Evolutionary conservation across 148 eudicot species (phyloP).

Genomic region (Rhododendron ferrugineum): DNA sequence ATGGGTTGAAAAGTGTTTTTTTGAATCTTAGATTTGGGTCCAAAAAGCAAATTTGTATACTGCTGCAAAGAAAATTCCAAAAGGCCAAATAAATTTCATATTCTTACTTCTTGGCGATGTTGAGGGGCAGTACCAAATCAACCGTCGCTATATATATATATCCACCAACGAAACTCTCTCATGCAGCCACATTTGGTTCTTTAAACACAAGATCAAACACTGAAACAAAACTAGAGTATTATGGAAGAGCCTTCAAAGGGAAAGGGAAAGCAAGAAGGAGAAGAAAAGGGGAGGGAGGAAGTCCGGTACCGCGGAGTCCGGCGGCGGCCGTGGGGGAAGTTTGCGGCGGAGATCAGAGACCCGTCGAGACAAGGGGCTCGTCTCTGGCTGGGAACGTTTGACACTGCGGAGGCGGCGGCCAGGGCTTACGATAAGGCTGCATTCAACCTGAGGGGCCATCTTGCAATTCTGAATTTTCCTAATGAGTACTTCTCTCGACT

Average conservation of each 20-base stretch:
- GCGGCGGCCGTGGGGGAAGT: constrained; percentile 31
- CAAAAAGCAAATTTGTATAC: neutral
- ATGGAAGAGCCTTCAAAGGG: constrained; percentile 32
- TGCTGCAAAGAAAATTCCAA: neutral
- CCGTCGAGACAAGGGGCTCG: neutral
- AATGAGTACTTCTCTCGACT: neutral
- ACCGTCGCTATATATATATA: neutral
- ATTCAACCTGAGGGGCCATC: constrained; percentile 2
- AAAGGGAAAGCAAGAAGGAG: neutral
- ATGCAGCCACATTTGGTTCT: neutral
- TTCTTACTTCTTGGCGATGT: neutral
- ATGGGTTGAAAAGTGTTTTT: neutral
- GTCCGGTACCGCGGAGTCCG: constrained; percentile 26
- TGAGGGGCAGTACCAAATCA: neutral
- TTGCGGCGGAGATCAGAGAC: constrained; percentile 18
- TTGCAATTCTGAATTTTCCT: neutral
- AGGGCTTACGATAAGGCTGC: constrained; percentile 3
- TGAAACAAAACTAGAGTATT: neutral
- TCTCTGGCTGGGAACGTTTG: neutral
- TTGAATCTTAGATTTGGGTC: neutral
- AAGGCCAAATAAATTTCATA: neutral
- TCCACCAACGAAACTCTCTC: neutral
- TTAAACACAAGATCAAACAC: neutral
- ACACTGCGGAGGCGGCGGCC: neutral
- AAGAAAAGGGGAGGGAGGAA: constrained; percentile 20